Conservation (phyloP, 2,329 filamentous ascomycete genomes). For the Cercospora sp. region DNA sequence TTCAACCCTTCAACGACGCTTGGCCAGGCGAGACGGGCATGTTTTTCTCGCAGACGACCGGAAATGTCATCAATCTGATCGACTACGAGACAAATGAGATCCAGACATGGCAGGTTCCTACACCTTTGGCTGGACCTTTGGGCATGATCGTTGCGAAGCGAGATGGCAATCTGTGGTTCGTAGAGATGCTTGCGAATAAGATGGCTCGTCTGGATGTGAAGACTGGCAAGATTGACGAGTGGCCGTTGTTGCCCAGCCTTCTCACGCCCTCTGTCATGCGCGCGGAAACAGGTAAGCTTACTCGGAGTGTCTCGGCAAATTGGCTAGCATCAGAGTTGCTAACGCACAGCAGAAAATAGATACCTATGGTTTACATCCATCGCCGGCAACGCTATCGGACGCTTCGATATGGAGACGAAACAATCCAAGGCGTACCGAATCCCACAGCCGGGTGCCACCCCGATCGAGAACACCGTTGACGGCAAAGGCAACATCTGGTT, state of each 20-base stretch:
- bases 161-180: constrained; percentile 29
- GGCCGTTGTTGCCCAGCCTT: constrained; percentile 21
- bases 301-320: too few relatives aligned
- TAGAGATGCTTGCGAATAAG: constrained; percentile 31
- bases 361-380: constrained; percentile 31
- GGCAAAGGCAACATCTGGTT: constrained; percentile 29
- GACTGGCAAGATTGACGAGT: constrained; percentile 25
- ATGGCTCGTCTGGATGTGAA: constrained; percentile 27
- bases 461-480: constrained; percentile 27
- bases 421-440: constrained; percentile 23
- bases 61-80: constrained; percentile 28
- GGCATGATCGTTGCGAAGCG: constrained; percentile 24
- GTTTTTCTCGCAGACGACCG: constrained; percentile 31
- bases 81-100: constrained; percentile 28
- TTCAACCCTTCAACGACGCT: constrained; percentile 31
- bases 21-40: constrained; percentile 30
- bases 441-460: constrained; percentile 24
- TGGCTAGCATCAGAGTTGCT: too few relatives aligned
- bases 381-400: constrained; percentile 27
- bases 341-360: constrained; percentile 9
- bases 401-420: constrained; percentile 28
- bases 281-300: neutral
- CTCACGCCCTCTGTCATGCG: constrained; percentile 29
- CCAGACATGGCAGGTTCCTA: constrained; percentile 25
- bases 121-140: constrained; percentile 26